A percentile compares a stretch with the other conserved stretches of the same genome.
Conservation (phyloP, 257 asterid genomes). For the Nicotiana undulata region DNA sequence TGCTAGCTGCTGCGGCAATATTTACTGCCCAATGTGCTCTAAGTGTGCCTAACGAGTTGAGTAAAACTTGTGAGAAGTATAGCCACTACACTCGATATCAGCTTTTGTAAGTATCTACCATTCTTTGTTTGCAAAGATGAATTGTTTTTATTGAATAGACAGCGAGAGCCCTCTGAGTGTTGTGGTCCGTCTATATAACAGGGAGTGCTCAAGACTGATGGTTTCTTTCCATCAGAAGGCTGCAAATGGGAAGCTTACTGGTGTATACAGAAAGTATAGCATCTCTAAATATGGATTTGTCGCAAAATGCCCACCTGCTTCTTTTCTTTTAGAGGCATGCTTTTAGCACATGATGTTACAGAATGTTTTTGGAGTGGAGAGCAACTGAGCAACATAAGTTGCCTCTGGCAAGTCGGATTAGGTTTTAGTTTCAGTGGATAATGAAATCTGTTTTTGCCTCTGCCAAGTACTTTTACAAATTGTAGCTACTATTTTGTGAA, state of each 20-base stretch:
- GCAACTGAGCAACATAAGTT: conserved; percentile 36
- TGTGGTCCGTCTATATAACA: background rate
- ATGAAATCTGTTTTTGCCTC: background rate
- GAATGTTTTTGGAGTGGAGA: background rate
- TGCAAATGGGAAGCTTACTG: conserved; percentile 25
- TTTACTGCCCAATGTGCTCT: conserved; percentile 68
- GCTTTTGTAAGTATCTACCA: conserved; percentile 46
- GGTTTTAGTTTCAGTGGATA: background rate
- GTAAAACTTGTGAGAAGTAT: conserved; percentile 51
- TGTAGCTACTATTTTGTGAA: background rate
- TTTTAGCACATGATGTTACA: background rate
- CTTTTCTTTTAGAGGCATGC: conserved; percentile 17
- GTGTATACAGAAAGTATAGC: conserved; percentile 26
- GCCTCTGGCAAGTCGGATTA: conserved; percentile 5
- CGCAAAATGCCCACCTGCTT: conserved; percentile 27
- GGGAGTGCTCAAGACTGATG: conserved; percentile 42
- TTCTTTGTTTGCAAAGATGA: background rate
- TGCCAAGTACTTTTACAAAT: background rate
- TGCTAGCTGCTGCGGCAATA: conserved; percentile 86
- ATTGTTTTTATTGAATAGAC: background rate
- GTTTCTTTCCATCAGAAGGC: conserved; percentile 31
- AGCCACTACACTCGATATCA: conserved; percentile 45
- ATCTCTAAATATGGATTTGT: conserved; percentile 31
- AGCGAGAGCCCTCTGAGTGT: background rate
- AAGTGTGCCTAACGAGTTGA: conserved; percentile 49